These are phyloP conservation scores for Sarocladiaceae sp. DNA, from an alignment of 2,329 filamentous ascomycete species.

Conservation along the genomic window DNA sequence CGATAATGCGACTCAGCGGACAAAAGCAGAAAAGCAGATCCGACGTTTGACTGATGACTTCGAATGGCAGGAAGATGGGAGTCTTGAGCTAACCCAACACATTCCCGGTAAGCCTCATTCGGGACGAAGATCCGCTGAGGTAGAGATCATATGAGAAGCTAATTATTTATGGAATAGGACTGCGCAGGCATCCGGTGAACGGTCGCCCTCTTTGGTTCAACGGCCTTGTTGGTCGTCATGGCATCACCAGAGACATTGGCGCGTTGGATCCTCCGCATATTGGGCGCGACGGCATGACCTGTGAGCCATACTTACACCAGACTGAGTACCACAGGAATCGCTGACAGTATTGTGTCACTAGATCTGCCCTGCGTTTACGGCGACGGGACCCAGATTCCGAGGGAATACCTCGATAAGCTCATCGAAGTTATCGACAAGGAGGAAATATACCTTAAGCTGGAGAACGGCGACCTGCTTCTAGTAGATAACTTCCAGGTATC, in stretches of 20 bases:
- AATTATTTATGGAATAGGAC: background rate
- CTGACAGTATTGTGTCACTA: no score
- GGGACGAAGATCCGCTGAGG: background rate
- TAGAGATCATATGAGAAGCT: background rate
- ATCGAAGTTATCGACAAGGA: conserved; percentile 15
- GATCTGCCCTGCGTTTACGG: conserved; percentile 8
- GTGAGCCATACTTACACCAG: background rate
- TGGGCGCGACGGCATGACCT: background rate
- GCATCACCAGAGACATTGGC: background rate
- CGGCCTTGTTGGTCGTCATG: background rate
- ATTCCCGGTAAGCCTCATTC: background rate
- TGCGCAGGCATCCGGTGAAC: background rate
- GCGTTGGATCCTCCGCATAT: background rate
- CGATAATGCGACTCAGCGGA: background rate
- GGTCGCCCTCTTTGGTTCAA: background rate
- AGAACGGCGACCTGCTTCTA: conserved; percentile 14
- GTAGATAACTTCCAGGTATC: conserved; percentile 15
- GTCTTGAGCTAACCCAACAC: background rate
- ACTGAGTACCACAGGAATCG: no score
- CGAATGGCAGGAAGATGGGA: background rate
- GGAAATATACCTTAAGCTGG: conserved; percentile 14
- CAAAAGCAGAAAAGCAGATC: background rate
- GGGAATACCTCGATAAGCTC: conserved; percentile 2
- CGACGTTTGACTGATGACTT: background rate
- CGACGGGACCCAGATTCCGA: conserved; percentile 4